Conservation (phyloP, 331 rosid species). For the Saraca asoca region DNA sequence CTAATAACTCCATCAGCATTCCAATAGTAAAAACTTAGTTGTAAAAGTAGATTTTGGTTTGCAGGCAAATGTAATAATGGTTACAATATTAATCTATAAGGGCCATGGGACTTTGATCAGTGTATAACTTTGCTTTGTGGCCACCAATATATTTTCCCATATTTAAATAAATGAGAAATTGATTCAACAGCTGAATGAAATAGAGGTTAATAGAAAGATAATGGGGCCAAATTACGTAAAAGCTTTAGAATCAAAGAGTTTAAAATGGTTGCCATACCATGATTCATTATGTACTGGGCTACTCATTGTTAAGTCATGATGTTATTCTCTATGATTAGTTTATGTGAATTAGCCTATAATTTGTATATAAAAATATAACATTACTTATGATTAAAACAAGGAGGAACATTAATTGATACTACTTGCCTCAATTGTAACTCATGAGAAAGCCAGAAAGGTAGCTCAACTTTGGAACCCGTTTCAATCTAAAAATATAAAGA, state of each 20-base stretch:
- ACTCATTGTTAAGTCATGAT: slow-evolving; percentile 14
- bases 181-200: neutral
- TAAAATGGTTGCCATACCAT: too few species aligned
- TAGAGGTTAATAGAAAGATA: slow-evolving; percentile 3
- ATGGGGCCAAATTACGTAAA: slow-evolving; percentile 10
- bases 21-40: slow-evolving; percentile 5
- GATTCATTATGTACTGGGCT: neutral
- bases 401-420: slow-evolving; percentile 64
- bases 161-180: slow-evolving; percentile 4
- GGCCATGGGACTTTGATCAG: slow-evolving; percentile 14
- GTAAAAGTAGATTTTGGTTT: slow-evolving; percentile 11
- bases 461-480: slow-evolving; percentile 81
- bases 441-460: slow-evolving; percentile 95
- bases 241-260: neutral
- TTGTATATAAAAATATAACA: neutral
- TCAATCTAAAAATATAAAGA: slow-evolving; percentile 69
- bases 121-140: slow-evolving; percentile 17
- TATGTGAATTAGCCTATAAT: slow-evolving; percentile 19
- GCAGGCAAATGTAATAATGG: slow-evolving; percentile 9
- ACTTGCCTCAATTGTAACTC: slow-evolving; percentile 81
- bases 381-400: slow-evolving; percentile 87
- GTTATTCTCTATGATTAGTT: slow-evolving; percentile 2
- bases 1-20: slow-evolving; percentile 2
- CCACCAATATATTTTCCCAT: slow-evolving; percentile 11
- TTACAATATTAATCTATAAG: slow-evolving; percentile 10